Percentiles rank a stretch among this genome's conserved stretches.
phyloP scores from a whole-genome alignment of 192 early-diverging fungal genomes.

The Podila horticola region DNA sequence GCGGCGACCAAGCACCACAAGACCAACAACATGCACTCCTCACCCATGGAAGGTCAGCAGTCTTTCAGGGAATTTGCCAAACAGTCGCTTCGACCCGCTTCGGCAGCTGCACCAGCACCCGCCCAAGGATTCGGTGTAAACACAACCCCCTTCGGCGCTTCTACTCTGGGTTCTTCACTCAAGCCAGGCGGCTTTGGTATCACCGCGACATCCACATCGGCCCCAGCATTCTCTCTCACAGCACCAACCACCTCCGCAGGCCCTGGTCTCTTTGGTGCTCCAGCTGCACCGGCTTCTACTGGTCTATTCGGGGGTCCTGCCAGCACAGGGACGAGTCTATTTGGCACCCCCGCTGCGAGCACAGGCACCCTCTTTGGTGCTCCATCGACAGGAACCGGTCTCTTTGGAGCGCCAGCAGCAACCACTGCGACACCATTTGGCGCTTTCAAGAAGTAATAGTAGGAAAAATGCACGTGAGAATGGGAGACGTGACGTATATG shows the following conservation, averaged over 20 bases:
- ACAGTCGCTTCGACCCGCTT: constrained; percentile 24
- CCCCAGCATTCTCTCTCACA: constrained; percentile 8
- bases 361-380: background rate
- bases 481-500: no score
- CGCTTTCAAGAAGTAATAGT: no score
- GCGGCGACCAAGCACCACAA: constrained; percentile 31
- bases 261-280: constrained; percentile 5
- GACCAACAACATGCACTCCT: constrained; percentile 1
- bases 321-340: background rate
- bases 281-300: background rate
- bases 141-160: no score
- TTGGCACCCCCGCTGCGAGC: background rate
- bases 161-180: background rate
- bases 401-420: constrained; percentile 8
- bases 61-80: constrained; percentile 47
- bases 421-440: background rate
- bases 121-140: background rate
- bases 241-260: background rate
- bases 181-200: background rate
- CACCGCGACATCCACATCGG: constrained; percentile 9
- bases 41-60: constrained; percentile 10
- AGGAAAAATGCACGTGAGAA: no score
- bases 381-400: background rate
- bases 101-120: constrained; percentile 1
- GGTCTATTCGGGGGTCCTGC: background rate